Base-by-base conservation (phyloP, 495 filamentous ascomycete species). In the Neurospora discreta region DNA sequence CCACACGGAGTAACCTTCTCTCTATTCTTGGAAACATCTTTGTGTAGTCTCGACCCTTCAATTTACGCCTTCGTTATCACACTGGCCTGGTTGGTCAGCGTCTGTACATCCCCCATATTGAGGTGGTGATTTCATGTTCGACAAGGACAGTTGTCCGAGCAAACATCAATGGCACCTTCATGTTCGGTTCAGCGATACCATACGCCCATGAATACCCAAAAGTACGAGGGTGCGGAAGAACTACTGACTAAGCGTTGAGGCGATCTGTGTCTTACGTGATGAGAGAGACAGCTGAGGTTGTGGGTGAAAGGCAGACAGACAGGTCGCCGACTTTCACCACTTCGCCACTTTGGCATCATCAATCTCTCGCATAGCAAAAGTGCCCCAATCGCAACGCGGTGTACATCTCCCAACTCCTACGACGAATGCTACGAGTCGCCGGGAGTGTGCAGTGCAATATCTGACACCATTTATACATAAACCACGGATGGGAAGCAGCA, bases 1-100 rank as follows among this genome's bases (percentile, higher is more conserved):
- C 5, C 13, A 60, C 23, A 60, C 68, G 36, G 46, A 38, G 39
- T 74, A 75, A 75, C 75, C 72, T 70, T 72, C 72, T 75, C 73
- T 75, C 76, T 78, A 75, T 78, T 75, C 60, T 74, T 73, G 72
- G 76, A 70, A 43, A 39, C 52, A 16, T 15, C 16, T 30, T 4
- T 16, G 23, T 33, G 52, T 13, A 33, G 52, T 33, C 23, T 60
- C 52, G 52, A 26, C 23, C 52, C 52, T 60, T 60, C 52, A 60
- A 6, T 60, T 30, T 9, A 30, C 15, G 13, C 6, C 13, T 60
- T 60, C 52, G 52, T 16, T 30, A 33, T 60, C 52, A 16, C 15
- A 16, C 3, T 60, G 52, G 52, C 23, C 30, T 60, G 52, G 52
- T 30, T 60, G 52, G 52, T 60, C 46, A 2, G 4, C 23, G 23